phyloP scores from a whole-genome alignment of 108 stramenopile genomes.

The Chaetoceros tenuissimus region DNA sequence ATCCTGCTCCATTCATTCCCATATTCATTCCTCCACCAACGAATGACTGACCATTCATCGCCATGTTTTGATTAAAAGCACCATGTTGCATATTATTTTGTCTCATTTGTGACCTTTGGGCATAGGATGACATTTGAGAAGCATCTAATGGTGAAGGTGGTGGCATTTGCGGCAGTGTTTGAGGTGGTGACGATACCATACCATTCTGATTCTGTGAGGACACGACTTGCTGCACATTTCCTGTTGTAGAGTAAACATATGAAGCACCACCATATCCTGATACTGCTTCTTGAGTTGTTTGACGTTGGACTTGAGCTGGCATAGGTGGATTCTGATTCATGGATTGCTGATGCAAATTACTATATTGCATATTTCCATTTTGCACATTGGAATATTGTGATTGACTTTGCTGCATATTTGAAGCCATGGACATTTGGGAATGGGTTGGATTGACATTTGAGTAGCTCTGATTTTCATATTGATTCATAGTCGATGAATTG shows the following conservation, averaged over 20 bases:
- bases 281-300: neutral
- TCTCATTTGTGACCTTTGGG: conserved; percentile 5
- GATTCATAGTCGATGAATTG: too few relatives aligned
- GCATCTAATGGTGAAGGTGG: neutral
- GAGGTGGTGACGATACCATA: neutral
- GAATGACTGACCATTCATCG: conserved; percentile 13
- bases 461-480: too few relatives aligned
- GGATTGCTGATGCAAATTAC: too few relatives aligned
- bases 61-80: conserved; percentile 1
- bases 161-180: neutral
- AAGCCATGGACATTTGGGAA: neutral
- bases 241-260: neutral
- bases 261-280: neutral
- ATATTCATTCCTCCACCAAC: conserved; percentile 26
- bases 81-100: conserved; percentile 1
- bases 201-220: neutral
- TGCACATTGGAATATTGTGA: neutral
- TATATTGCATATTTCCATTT: too few relatives aligned
- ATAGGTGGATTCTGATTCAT: neutral
- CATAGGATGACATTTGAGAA: conserved; percentile 3
- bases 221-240: too few relatives aligned
- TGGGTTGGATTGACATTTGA: neutral
- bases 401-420: too few relatives aligned
- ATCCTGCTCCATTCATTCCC: conserved; percentile 4
- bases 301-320: neutral